Percentiles rank a stretch among this genome's conserved stretches.
Conservation (phyloP, 164 flowering plant genomes). For the Piper betle region DNA sequence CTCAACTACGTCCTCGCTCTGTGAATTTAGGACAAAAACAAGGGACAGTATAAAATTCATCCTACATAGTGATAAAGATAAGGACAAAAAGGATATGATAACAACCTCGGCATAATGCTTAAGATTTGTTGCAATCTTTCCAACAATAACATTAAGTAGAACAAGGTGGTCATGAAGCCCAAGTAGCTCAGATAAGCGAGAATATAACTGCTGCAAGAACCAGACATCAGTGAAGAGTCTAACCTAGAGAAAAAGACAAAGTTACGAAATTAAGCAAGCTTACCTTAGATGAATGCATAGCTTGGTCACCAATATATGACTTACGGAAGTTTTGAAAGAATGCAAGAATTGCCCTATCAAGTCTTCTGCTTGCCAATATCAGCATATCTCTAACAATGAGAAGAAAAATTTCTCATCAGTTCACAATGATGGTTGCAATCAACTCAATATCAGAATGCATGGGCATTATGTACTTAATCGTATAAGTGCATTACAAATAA, state of each 20-base stretch:
- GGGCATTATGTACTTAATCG: background rate
- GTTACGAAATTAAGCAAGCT: constrained; percentile 2
- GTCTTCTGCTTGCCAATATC: constrained; percentile 94
- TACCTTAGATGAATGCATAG: constrained; percentile 96
- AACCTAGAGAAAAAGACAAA: background rate
- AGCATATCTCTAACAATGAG: constrained; percentile 58
- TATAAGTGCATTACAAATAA: background rate
- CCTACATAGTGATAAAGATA: background rate
- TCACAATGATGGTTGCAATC: background rate
- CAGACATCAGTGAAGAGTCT: constrained; percentile 2
- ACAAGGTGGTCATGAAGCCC: constrained; percentile 87
- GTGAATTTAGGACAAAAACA: constrained; percentile 16
- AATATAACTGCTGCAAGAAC: constrained; percentile 92
- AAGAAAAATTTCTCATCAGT: background rate
- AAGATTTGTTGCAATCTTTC: constrained; percentile 92
- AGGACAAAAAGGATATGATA: constrained; percentile 1
- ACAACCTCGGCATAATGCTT: constrained; percentile 83
- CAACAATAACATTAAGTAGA: constrained; percentile 76
- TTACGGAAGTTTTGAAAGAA: constrained; percentile 93
- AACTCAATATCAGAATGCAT: no score
- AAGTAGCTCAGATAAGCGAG: constrained; percentile 87
- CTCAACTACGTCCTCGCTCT: constrained; percentile 92
- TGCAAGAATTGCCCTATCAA: constrained; percentile 87
- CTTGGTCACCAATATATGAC: constrained; percentile 97
- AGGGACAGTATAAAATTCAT: background rate